phyloP scores from a whole-genome alignment of 1,284 basidiomycete genomes.

The Ceraceosorus bombacis region DNA sequence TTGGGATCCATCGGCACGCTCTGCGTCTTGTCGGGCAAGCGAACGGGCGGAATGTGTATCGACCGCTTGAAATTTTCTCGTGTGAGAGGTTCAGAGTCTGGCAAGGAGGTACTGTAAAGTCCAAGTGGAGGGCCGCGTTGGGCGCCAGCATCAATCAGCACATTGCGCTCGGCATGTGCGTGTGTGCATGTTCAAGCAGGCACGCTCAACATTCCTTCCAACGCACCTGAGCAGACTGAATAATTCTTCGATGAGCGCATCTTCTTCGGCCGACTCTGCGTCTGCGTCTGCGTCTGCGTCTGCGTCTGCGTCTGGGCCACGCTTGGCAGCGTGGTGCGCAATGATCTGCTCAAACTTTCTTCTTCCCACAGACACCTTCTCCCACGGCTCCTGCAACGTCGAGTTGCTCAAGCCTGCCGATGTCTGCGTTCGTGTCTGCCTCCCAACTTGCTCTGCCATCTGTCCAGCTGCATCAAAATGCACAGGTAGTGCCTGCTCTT shows the following conservation, averaged over 20 bases:
- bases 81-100: background rate
- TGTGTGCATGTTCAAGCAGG: no score
- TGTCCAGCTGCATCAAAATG: no score
- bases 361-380: background rate
- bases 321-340: no score
- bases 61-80: background rate
- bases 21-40: background rate
- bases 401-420: background rate
- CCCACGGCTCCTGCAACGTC: background rate
- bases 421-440: no score
- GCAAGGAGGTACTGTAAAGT: background rate
- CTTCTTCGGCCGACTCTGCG: background rate
- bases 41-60: background rate
- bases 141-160: background rate
- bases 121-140: background rate
- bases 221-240: background rate
- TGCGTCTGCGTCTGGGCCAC: no score
- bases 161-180: background rate
- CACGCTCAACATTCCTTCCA: background rate
- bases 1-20: background rate
- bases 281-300: no score
- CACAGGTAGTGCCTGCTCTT: background rate
- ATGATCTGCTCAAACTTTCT: background rate
- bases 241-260: background rate
- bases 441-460: no score